These are phyloP conservation scores for Leucaena leucocephala DNA, from an alignment of 306 rosid genomes.

Conservation along the genomic window DNA sequence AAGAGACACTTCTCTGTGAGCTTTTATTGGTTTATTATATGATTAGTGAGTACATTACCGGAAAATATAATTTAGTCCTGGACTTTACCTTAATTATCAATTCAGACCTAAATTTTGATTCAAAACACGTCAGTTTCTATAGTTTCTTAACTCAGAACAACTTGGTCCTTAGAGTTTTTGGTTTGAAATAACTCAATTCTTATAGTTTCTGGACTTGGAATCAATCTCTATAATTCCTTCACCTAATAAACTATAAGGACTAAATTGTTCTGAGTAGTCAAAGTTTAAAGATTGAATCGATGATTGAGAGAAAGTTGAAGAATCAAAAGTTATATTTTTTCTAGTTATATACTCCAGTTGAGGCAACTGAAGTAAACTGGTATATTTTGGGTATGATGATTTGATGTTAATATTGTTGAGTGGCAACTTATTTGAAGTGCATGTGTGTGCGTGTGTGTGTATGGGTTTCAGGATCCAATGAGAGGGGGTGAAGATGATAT, in stretches of 20 bases:
- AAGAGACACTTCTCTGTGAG: background rate
- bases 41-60: too few species aligned
- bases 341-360: background rate
- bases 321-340: background rate
- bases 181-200: background rate
- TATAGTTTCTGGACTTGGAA: background rate
- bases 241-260: too few species aligned
- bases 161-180: background rate
- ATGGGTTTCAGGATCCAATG: conserved; percentile 81
- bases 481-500: conserved; percentile 84
- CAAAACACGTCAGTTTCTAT: background rate
- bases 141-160: background rate
- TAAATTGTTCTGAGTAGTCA: background rate
- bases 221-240: too few species aligned
- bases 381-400: background rate
- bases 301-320: background rate
- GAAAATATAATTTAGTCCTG: background rate
- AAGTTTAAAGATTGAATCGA: background rate
- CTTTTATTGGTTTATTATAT: background rate
- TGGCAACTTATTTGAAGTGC: conserved; percentile 26
- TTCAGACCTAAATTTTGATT: too few species aligned
- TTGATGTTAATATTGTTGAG: background rate
- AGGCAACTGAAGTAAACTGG: background rate
- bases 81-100: background rate
- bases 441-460: background rate